Conservation (phyloP, 345 rosid species). For the Salix viminalis region DNA sequence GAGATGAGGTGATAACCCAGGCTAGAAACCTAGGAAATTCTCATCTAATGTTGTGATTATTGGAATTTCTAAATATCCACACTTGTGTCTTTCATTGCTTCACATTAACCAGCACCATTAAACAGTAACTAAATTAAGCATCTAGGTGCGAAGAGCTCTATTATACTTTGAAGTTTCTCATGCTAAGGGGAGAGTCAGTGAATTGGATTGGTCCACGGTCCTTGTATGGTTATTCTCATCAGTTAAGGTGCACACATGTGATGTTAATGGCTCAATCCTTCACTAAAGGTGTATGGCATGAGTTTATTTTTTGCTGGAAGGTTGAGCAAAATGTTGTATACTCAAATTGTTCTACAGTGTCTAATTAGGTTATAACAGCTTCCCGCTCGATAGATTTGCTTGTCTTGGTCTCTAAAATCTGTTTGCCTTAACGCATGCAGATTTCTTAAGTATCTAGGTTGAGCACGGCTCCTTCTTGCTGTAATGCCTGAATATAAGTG, state of each 20-base stretch:
- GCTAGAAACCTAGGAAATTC: neutral
- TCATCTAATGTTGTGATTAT: neutral
- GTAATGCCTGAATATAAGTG: neutral
- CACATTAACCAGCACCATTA: neutral
- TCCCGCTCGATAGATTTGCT: neutral
- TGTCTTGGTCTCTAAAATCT: neutral
- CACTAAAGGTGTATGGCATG: neutral
- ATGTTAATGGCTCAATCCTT: neutral
- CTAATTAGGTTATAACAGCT: neutral
- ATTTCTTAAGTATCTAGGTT: neutral
- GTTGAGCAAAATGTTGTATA: neutral
- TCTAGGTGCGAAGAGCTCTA: neutral
- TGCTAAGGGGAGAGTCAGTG: too few relatives aligned
- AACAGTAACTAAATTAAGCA: neutral
- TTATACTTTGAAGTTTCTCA: neutral
- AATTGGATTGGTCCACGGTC: too few relatives aligned
- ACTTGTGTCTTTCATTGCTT: neutral
- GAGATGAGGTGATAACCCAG: neutral
- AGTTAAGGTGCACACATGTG: neutral
- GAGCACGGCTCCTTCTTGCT: neutral
- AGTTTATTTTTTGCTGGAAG: neutral
- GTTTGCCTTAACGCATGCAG: neutral
- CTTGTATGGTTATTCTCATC: too few relatives aligned
- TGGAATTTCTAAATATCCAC: neutral
- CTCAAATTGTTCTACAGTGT: neutral